Conservation (phyloP, 495 filamentous ascomycete species). For the Neurospora africana region DNA sequence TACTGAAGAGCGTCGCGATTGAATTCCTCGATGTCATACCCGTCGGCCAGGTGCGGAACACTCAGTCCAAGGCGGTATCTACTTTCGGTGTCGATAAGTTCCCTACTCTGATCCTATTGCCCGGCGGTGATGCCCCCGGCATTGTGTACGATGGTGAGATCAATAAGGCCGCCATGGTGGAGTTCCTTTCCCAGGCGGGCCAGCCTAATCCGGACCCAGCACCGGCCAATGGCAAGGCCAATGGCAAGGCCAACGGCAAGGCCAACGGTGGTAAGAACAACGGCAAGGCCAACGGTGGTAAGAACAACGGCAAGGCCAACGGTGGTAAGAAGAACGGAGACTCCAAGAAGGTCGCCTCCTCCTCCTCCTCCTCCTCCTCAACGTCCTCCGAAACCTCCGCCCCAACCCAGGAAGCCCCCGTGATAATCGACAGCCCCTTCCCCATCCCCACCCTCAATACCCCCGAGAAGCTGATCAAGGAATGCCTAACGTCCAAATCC, state of each 20-base stretch:
- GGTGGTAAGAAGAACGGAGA: constrained; percentile 17
- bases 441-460: constrained; percentile 40
- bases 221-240: constrained; percentile 28
- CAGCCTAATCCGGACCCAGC: constrained; percentile 60
- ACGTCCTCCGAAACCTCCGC: constrained; percentile 26
- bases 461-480: constrained; percentile 47
- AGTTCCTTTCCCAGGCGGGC: constrained; percentile 72
- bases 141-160: constrained; percentile 74
- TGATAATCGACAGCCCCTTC: constrained; percentile 42
- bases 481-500: constrained; percentile 67
- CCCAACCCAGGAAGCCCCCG: constrained; percentile 29
- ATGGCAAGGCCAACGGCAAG: no score
- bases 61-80: constrained; percentile 60
- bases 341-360: constrained; percentile 37
- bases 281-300: constrained; percentile 20
- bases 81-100: constrained; percentile 67
- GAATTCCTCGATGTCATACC: constrained; percentile 79
- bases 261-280: constrained; percentile 13
- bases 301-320: constrained; percentile 16
- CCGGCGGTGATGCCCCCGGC: constrained; percentile 56
- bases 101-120: constrained; percentile 72
- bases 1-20: constrained; percentile 76
- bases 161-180: constrained; percentile 71
- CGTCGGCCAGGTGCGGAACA: constrained; percentile 78
- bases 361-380: constrained; percentile 28